Evolutionary conservation across 768 basidiomycete genomes (phyloP).

Genomic region (Harrya chromipes): DNA sequence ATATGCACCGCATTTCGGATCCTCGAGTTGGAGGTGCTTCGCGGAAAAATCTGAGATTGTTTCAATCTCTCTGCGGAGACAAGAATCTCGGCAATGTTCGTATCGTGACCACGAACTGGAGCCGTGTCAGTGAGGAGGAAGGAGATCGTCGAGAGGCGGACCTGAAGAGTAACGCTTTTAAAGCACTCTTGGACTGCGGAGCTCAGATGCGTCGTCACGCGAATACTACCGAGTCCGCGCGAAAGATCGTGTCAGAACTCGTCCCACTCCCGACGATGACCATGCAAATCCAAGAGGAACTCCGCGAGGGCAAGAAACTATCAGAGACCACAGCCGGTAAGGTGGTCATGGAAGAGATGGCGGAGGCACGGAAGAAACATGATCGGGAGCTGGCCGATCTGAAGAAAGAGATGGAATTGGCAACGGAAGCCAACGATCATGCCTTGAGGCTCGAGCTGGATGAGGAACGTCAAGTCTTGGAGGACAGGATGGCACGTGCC

Average conservation of each 20-base stretch:
- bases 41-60: constrained; percentile 40
- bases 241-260: constrained; percentile 38
- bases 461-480: not conserved
- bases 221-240: constrained; percentile 38
- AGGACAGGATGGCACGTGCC: not conserved
- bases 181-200: constrained; percentile 40
- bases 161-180: constrained; percentile 38
- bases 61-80: constrained; percentile 45
- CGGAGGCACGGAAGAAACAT: constrained; percentile 38
- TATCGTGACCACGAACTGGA: constrained; percentile 50
- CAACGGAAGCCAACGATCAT: constrained; percentile 21
- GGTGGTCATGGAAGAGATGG: constrained; percentile 40
- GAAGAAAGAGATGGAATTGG: constrained; percentile 39
- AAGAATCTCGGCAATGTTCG: constrained; percentile 39
- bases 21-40: constrained; percentile 41
- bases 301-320: constrained; percentile 40
- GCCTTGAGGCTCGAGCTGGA: not conserved
- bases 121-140: constrained; percentile 24
- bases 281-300: constrained; percentile 47
- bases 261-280: constrained; percentile 33
- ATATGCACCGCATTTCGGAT: constrained; percentile 44
- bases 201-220: constrained; percentile 39
- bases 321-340: constrained; percentile 44
- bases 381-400: constrained; percentile 38
- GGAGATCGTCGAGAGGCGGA: constrained; percentile 27